Evolutionary conservation across 768 basidiomycete species (phyloP).

Genomic region (Boletus reticulatus): DNA sequence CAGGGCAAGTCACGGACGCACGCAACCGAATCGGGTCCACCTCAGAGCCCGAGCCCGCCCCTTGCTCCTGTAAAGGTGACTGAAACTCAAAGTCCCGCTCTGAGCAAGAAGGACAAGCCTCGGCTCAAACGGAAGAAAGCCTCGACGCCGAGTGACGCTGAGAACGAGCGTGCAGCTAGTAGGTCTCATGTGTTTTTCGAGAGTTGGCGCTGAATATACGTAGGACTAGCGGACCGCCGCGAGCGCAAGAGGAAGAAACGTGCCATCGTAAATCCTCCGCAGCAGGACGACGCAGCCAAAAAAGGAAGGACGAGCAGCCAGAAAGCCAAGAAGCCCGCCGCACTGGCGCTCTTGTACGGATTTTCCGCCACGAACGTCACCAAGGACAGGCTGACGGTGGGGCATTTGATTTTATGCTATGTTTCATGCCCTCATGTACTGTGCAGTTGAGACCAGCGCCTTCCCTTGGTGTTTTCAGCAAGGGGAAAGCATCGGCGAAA

Average conservation of each 20-base stretch:
- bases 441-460: slow-evolving; percentile 29
- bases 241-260: slow-evolving; percentile 61
- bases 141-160: slow-evolving; percentile 19
- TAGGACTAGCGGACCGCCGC: slow-evolving; percentile 65
- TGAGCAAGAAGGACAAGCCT: slow-evolving; percentile 19
- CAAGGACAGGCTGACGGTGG: slow-evolving; percentile 36
- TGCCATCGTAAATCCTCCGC: slow-evolving; percentile 42
- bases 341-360: slow-evolving; percentile 36
- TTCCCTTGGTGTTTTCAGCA: slow-evolving; percentile 35
- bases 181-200: slow-evolving; percentile 11
- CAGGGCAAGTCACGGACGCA: background rate
- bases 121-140: slow-evolving; percentile 24
- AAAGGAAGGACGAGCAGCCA: slow-evolving; percentile 13
- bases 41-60: too few species aligned
- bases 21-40: background rate
- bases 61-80: background rate
- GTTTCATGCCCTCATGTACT: slow-evolving; percentile 1
- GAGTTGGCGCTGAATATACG: background rate
- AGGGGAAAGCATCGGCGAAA: slow-evolving; percentile 35
- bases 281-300: slow-evolving; percentile 6
- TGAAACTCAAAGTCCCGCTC: background rate
- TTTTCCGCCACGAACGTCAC: slow-evolving; percentile 38
- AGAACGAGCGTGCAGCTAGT: slow-evolving; percentile 39
- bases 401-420: background rate
- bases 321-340: slow-evolving; percentile 26